Evolutionary conservation across 2,329 filamentous ascomycete species (phyloP), one percentile per base, ranked within the genome.

Genomic region (Diaporthe velutina): DNA sequence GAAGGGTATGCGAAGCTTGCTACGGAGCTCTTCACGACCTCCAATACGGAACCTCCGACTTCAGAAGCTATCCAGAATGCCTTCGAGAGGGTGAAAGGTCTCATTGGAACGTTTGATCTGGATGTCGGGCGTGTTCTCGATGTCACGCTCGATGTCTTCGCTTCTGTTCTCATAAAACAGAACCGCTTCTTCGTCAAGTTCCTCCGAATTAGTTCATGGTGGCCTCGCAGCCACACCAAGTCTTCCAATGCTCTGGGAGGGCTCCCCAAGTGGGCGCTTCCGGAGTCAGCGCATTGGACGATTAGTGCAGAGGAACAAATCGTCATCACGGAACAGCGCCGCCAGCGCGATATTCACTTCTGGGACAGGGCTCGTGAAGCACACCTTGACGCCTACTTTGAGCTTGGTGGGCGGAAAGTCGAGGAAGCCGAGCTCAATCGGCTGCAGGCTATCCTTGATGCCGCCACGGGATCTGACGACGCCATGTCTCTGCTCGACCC

Each of bases 1-100:
- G 97, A 99, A 84, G 97, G 97, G 54, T 99, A 98, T 82, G 96
- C 97, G 0, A 99, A 99, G 83, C 90, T 99, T 61, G 92, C 98
- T 75, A 98, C 96, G 0, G 97, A 99, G 83, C 92, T 98, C 42
- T 99, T 98, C 83, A 96, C 95, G 10, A 97, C 94, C 0, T 95
- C 94, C 79, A 93, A 92, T 78, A 91, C 90, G 76, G 91, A 93
- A 72, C 91, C 92, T 30, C 93, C 93, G n/a, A 92, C 92, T 2
- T 91, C 91, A 71, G 93, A 95, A 76, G 90, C 94, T 48, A 95
- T 96, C 2, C 92, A 94, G 79, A 93, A 95, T 79, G 95, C 95
- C 0, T 98, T 98, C 79, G 94, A 98, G 81, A 92, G 93, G 77
- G 93, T 99, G 77, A 98, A 98, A 84, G 96, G 94, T 22, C 90